phyloP scores from a whole-genome alignment of 139 green algal genomes.

The Picochlorum sp. region DNA sequence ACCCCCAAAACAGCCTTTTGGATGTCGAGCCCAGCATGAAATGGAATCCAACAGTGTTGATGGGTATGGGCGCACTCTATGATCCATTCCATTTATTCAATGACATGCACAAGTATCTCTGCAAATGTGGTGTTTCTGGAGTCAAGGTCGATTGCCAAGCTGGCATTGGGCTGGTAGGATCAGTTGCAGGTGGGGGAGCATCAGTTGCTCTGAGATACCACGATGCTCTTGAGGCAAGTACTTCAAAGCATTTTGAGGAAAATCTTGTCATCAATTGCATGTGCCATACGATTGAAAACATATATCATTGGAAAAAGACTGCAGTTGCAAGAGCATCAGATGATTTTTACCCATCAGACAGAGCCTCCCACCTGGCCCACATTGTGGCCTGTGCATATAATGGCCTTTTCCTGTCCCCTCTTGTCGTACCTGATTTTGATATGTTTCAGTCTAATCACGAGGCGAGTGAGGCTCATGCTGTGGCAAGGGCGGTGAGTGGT shows the following conservation, averaged over 20 bases:
- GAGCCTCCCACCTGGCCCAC: slow-evolving; percentile 72
- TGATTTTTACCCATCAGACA: slow-evolving; percentile 76
- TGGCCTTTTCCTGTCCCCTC: slow-evolving; percentile 56
- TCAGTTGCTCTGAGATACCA: slow-evolving; percentile 46
- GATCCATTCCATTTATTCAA: slow-evolving; percentile 62
- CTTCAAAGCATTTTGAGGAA: slow-evolving; percentile 67
- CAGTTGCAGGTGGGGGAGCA: slow-evolving; percentile 46
- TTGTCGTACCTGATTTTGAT: slow-evolving; percentile 37
- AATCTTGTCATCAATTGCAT: slow-evolving; percentile 98
- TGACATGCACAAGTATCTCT: slow-evolving; percentile 87
- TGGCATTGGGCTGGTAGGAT: slow-evolving; percentile 48
- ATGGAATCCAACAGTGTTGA: slow-evolving; percentile 37
- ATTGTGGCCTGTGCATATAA: slow-evolving; percentile 85
- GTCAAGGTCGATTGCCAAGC: slow-evolving; percentile 93
- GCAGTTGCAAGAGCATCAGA: slow-evolving; percentile 43
- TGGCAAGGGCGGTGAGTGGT: slow-evolving; percentile 37
- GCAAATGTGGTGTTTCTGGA: slow-evolving; percentile 64
- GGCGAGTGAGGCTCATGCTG: slow-evolving; percentile 25
- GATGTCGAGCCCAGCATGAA: slow-evolving; percentile 78
- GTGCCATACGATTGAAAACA: slow-evolving; percentile 95
- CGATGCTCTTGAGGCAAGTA: slow-evolving; percentile 63
- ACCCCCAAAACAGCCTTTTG: slow-evolving; percentile 33
- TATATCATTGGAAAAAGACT: slow-evolving; percentile 44
- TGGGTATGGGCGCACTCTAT: slow-evolving; percentile 68
- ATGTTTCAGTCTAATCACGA: neutral